A percentile compares a stretch with the other conserved stretches of the same genome.
These are phyloP conservation scores for Coemansia asiatica DNA, from an alignment of 192 early-diverging fungal genomes.

Conservation along the genomic window DNA sequence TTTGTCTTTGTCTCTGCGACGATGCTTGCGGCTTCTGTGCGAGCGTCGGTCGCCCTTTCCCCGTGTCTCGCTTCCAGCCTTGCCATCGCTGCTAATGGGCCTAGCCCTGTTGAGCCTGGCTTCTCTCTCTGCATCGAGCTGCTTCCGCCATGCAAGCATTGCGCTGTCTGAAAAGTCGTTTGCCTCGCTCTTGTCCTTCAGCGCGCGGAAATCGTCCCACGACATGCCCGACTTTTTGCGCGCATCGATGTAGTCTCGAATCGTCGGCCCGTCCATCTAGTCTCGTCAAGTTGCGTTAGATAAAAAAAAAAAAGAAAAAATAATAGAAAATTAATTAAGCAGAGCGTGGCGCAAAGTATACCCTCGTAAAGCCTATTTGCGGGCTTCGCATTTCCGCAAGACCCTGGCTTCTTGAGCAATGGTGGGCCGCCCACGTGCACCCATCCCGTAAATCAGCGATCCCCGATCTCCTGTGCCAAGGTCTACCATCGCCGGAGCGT, in stretches of 20 bases:
- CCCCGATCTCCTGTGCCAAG: background rate
- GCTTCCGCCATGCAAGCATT: slow-evolving; percentile 46
- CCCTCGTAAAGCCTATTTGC: too few species aligned
- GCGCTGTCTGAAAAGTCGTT: slow-evolving; percentile 38
- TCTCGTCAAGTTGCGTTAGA: background rate
- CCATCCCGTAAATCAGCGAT: background rate
- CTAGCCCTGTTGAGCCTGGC: slow-evolving; percentile 24
- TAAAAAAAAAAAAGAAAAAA: background rate
- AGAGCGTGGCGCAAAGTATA: background rate
- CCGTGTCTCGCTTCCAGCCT: background rate
- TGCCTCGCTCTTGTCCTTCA: slow-evolving; percentile 37
- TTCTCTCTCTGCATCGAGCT: slow-evolving; percentile 50
- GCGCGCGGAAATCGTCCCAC: slow-evolving; percentile 50
- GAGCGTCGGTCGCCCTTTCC: background rate
- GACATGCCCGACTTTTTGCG: slow-evolving; percentile 50
- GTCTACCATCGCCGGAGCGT: background rate
- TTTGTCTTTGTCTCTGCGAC: slow-evolving; percentile 1
- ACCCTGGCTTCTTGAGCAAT: background rate
- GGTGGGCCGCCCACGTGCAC: background rate
- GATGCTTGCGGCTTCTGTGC: slow-evolving; percentile 1
- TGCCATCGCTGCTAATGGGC: background rate
- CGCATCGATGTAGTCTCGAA: slow-evolving; percentile 51
- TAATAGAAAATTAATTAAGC: background rate
- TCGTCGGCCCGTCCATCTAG: slow-evolving; percentile 35
- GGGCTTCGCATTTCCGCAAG: slow-evolving; percentile 1